Percentiles rank a stretch among this genome's conserved stretches.
phyloP scores from a whole-genome alignment of 257 asterid genomes.

The Fraxinus quadrangulata region DNA sequence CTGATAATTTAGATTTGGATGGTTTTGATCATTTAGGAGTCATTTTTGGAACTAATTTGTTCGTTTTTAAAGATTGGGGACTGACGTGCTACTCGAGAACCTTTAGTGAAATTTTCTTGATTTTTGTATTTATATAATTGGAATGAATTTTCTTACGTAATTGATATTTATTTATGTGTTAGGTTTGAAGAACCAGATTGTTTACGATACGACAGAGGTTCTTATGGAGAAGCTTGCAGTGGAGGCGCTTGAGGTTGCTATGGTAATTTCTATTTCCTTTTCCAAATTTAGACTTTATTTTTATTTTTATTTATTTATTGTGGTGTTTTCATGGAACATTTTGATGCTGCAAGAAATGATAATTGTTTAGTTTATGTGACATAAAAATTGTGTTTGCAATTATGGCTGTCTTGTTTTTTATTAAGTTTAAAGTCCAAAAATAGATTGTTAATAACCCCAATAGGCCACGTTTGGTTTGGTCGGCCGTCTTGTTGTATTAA shows the following conservation, averaged over 20 bases:
- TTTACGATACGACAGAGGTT: conserved; percentile 58
- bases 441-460: no score
- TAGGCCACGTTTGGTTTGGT: no score
- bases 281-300: neutral
- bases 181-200: conserved; percentile 61
- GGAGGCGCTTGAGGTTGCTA: conserved; percentile 81
- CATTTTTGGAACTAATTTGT: no score
- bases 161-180: neutral
- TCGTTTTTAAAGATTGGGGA: neutral
- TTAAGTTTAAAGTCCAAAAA: no score
- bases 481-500: no score
- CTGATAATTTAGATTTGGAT: no score
- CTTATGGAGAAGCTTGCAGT: conserved; percentile 87
- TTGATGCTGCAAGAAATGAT: neutral
- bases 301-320: neutral
- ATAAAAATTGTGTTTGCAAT: neutral
- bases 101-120: neutral
- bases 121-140: neutral
- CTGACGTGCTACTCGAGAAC: neutral
- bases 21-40: no score
- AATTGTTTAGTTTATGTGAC: neutral
- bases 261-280: conserved; percentile 52
- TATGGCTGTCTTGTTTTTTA: no score
- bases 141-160: no score
- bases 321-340: neutral